Conservation (phyloP, 1,284 basidiomycete species). For the Melampsora americana region DNA sequence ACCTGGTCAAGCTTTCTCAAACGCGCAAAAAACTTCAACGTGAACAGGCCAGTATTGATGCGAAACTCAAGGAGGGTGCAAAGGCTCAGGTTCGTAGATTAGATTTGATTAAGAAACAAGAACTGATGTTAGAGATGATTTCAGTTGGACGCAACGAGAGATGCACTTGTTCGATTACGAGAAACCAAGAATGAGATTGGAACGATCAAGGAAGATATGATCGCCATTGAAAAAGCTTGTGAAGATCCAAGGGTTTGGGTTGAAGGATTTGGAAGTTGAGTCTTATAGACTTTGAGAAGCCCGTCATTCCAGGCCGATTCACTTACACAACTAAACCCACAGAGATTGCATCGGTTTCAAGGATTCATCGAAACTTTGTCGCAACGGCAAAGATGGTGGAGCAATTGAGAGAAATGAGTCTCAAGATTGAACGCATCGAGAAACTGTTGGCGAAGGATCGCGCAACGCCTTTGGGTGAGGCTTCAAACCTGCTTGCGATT, state of each 20-base stretch:
- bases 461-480: conserved; percentile 70
- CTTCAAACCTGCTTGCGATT: conserved; percentile 79
- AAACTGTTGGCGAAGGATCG: conserved; percentile 73
- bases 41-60: conserved; percentile 92
- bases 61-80: conserved; percentile 83
- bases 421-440: conserved; percentile 74
- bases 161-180: conserved; percentile 80
- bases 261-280: conserved; percentile 66
- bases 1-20: conserved; percentile 80
- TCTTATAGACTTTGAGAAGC: not conserved
- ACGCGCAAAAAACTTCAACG: conserved; percentile 93
- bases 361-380: conserved; percentile 90
- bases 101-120: not conserved
- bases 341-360: conserved; percentile 68
- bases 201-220: conserved; percentile 86
- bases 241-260: conserved; percentile 69
- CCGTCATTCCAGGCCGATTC: conserved; percentile 3
- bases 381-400: conserved; percentile 93
- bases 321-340: conserved; percentile 4
- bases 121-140: not conserved
- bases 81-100: conserved; percentile 67
- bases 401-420: conserved; percentile 82
- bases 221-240: conserved; percentile 73
- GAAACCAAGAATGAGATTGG: conserved; percentile 78
- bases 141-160: conserved; percentile 75